These are phyloP conservation scores for Cenchrus americanus DNA, from an alignment of 176 grass and related monocot species.

Conservation along the genomic window DNA sequence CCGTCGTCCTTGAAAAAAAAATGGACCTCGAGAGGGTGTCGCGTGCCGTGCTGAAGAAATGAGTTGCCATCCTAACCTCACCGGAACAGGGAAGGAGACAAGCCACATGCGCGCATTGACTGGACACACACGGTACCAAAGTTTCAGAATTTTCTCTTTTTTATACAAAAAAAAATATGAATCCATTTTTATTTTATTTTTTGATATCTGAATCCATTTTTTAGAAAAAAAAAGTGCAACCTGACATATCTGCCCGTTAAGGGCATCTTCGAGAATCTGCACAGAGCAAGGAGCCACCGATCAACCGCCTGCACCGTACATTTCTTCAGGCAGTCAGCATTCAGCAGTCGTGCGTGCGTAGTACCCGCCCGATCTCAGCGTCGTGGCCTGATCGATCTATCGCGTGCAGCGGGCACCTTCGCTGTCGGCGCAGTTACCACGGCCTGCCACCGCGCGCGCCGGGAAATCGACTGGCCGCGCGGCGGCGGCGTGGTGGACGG, in stretches of 20 bases:
- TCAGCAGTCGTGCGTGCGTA: background rate
- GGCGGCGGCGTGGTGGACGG: background rate
- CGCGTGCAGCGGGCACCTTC: background rate
- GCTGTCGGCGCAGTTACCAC: background rate
- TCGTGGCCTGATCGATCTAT: too few species aligned
- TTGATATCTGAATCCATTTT: too few species aligned
- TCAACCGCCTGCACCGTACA: background rate
- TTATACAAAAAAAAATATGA: too few species aligned
- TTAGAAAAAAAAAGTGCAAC: too few species aligned
- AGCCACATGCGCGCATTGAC: conserved; percentile 9
- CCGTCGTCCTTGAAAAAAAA: background rate
- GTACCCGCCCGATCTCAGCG: background rate
- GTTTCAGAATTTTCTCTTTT: background rate
- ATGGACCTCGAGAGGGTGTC: background rate
- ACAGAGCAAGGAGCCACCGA: background rate
- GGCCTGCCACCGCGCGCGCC: background rate
- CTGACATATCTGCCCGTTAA: too few species aligned
- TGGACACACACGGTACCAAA: background rate
- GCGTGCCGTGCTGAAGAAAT: conserved; percentile 3
- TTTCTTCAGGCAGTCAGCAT: background rate
- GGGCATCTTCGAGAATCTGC: background rate
- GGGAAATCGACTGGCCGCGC: background rate
- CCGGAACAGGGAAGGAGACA: background rate
- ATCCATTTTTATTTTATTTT: too few species aligned
- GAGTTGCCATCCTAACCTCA: background rate